A percentile compares a stretch with the other conserved stretches of the same genome.
These are phyloP conservation scores for Elsinoe ampelina DNA, from an alignment of 2,329 filamentous ascomycete species.

Conservation along the genomic window DNA sequence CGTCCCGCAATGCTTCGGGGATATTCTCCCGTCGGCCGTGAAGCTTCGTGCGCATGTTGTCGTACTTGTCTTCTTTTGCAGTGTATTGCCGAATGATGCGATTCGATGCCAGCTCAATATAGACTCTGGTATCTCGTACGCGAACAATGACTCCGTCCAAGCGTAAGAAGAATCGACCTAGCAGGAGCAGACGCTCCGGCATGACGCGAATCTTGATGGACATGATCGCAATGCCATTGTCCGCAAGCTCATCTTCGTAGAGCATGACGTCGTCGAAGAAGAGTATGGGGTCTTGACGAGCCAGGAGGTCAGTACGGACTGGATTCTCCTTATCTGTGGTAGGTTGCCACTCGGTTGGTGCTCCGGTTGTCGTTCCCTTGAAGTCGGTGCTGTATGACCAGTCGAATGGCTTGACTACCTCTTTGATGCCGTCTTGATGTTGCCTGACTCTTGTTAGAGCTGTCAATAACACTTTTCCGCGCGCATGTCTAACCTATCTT, in stretches of 20 bases:
- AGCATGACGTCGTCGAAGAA: slow-evolving; percentile 96
- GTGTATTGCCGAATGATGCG: slow-evolving; percentile 84
- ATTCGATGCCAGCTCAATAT: slow-evolving; percentile 73
- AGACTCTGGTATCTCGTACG: slow-evolving; percentile 81
- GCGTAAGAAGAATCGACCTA: slow-evolving; percentile 83
- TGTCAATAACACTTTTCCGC: background rate
- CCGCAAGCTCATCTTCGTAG: slow-evolving; percentile 95
- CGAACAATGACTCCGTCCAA: slow-evolving; percentile 83
- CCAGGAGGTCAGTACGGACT: slow-evolving; percentile 80
- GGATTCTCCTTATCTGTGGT: slow-evolving; percentile 34
- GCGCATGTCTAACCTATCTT: slow-evolving; percentile 49
- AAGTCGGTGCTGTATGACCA: slow-evolving; percentile 96
- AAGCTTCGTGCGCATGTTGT: slow-evolving; percentile 54
- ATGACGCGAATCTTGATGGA: slow-evolving; percentile 91
- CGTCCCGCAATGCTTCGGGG: slow-evolving; percentile 66
- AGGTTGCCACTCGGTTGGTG: slow-evolving; percentile 20
- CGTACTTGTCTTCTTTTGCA: slow-evolving; percentile 74
- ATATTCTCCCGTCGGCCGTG: slow-evolving; percentile 60
- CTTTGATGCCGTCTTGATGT: slow-evolving; percentile 76
- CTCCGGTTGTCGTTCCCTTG: slow-evolving; percentile 52
- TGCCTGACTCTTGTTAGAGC: slow-evolving; percentile 42
- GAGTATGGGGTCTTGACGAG: slow-evolving; percentile 81
- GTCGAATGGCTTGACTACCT: slow-evolving; percentile 92
- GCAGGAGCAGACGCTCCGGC: slow-evolving; percentile 74
- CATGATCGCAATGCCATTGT: slow-evolving; percentile 88